A percentile compares a stretch with the other conserved stretches of the same genome.
These are phyloP conservation scores for Candida khao-thaluensis DNA, from an alignment of 805 yeast species.

Conservation along the genomic window DNA sequence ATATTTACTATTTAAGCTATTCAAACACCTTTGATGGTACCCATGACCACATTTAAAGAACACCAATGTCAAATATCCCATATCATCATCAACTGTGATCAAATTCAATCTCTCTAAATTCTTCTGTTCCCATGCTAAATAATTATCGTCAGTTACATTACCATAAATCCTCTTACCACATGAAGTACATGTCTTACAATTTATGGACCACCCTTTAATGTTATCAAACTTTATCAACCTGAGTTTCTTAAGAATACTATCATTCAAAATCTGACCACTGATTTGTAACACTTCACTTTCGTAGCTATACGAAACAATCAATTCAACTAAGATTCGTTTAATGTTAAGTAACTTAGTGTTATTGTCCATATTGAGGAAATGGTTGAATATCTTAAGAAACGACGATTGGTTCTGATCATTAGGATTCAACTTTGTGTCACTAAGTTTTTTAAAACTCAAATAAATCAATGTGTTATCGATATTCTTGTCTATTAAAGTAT, in stretches of 20 bases:
- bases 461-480: constrained; percentile 30
- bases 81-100: constrained; percentile 8
- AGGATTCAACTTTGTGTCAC: constrained; percentile 26
- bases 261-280: constrained; percentile 54
- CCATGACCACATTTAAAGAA: constrained; percentile 67
- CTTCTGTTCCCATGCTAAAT: constrained; percentile 57
- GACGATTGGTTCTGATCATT: constrained; percentile 28
- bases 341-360: constrained; percentile 58
- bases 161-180: constrained; percentile 82
- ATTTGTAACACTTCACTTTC: constrained; percentile 57
- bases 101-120: constrained; percentile 15
- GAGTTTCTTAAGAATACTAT: constrained; percentile 52
- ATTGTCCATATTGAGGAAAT: constrained; percentile 50
- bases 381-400: constrained; percentile 54
- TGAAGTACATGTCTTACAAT: constrained; percentile 60
- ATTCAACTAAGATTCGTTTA: constrained; percentile 57
- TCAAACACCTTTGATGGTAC: constrained; percentile 59
- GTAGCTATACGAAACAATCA: constrained; percentile 61
- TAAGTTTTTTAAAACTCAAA: constrained; percentile 31
- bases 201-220: constrained; percentile 58
- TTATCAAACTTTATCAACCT: constrained; percentile 40
- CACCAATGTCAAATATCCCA: constrained; percentile 36
- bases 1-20: constrained; percentile 33
- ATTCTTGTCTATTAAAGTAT: constrained; percentile 19
- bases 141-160: constrained; percentile 46